Evolutionary conservation across 169 alveolate genomes (phyloP), one percentile per base, ranked within the genome.

Genomic region (Plasmodium cynomolgi): DNA sequence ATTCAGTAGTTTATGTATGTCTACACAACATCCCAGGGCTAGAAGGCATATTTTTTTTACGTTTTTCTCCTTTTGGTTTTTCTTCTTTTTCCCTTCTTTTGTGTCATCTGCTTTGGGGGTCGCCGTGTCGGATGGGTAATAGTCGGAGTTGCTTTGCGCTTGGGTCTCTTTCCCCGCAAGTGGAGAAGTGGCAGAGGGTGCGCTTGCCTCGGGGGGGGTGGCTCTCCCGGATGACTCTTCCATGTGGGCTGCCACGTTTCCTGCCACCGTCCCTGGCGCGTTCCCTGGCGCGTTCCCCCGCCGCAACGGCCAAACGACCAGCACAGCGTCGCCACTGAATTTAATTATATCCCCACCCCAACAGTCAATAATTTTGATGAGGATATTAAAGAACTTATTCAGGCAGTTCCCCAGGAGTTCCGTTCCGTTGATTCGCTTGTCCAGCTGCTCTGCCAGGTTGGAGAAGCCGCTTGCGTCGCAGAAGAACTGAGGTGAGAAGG

Each of bases 341-440:
- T 97, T 97, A 91, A 97, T 95, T 29, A 97, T 97, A 84, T 97
- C 99, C 1, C 98, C 99, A 6, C 98, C 98, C 97, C 97, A 97
- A 44, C 91, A 92, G 47, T 97, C 95, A 4, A 97, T 97, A 39
- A 96, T 96, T 58, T 96, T 93, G 4, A 97, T 97, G 50, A 97
- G 77, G 44, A 98, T 98, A 72, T 97, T 97, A 74, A 96, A 97
- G 77, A 97, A 97, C 84, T 95, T 95, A 79, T 97, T 97, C 74
- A 97, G 93, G 80, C 96, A 96, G 31, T 95, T 86, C 2, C 98
- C 98, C 15, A 97, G 83, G 8, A 96, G 94, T 34, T 96, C 98
- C 2, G 98, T 97, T 2, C 97, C 98, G 44, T 95, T 95, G 23
- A 95, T 86, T 62, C 96, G 93, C 37, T 95, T 96, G 68, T 97